Evolutionary conservation across 1,284 basidiomycete genomes (phyloP).

Genomic region (Moesziomyces globuligerus): DNA sequence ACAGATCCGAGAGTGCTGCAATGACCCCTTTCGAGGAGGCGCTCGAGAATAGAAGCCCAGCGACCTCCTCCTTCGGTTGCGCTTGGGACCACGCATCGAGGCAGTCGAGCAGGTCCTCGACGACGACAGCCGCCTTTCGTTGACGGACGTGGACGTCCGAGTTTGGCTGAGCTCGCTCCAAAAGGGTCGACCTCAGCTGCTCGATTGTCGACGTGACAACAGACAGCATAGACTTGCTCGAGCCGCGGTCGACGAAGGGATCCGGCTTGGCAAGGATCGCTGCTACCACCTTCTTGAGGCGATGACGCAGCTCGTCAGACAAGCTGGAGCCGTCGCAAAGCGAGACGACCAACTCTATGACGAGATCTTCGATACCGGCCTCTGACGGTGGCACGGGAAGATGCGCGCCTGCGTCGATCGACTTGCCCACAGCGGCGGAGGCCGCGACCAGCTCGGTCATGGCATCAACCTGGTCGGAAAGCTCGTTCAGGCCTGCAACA

Average conservation of each 20-base stretch:
- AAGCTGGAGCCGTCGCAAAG: slow-evolving; percentile 24
- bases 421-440: slow-evolving; percentile 17
- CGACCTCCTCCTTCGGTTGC: slow-evolving; percentile 4
- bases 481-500: slow-evolving; percentile 18
- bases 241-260: slow-evolving; percentile 19
- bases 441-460: slow-evolving; percentile 39
- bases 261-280: slow-evolving; percentile 22
- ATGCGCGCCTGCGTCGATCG: not conserved
- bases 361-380: slow-evolving; percentile 31
- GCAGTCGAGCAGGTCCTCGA: slow-evolving; percentile 23
- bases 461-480: slow-evolving; percentile 36
- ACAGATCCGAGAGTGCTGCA: slow-evolving; percentile 27
- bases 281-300: slow-evolving; percentile 10
- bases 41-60: slow-evolving; percentile 5
- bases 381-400: slow-evolving; percentile 25
- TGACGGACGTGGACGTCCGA: slow-evolving; percentile 5
- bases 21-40: slow-evolving; percentile 25
- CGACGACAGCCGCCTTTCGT: slow-evolving; percentile 9
- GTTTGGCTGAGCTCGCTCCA: slow-evolving; percentile 8
- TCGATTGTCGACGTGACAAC: slow-evolving; percentile 43
- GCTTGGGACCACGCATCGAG: slow-evolving; percentile 28
- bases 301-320: slow-evolving; percentile 14
- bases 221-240: slow-evolving; percentile 26
- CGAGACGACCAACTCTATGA: slow-evolving; percentile 14
- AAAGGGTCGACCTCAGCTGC: slow-evolving; percentile 31